phyloP scores from a whole-genome alignment of 345 rosid genomes.

The Mercurialis annua region DNA sequence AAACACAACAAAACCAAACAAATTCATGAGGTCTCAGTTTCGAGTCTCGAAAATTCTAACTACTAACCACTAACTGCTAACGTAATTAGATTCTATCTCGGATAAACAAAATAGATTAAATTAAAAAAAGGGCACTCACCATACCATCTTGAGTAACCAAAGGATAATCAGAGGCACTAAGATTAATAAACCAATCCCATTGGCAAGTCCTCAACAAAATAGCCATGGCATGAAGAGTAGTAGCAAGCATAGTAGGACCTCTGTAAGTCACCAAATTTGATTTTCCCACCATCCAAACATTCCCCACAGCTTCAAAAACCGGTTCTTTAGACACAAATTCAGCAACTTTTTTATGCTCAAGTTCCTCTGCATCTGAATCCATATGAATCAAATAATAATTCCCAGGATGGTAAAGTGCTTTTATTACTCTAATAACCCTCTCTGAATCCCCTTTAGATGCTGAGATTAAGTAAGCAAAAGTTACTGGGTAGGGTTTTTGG shows the following conservation, averaged over 20 bases:
- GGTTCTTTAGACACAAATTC: slow-evolving; percentile 53
- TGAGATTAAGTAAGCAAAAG: slow-evolving; percentile 78
- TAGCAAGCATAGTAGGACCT: slow-evolving; percentile 88
- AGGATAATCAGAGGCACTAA: slow-evolving; percentile 97
- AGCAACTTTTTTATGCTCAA: slow-evolving; percentile 57
- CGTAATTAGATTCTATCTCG: neutral
- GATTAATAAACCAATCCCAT: slow-evolving; percentile 98
- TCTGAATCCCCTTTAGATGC: slow-evolving; percentile 69
- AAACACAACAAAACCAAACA: too few species aligned
- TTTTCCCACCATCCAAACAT: slow-evolving; percentile 77
- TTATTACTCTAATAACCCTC: slow-evolving; percentile 54
- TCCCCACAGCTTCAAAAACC: slow-evolving; percentile 49
- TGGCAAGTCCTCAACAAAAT: slow-evolving; percentile 64
- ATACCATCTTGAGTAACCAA: slow-evolving; percentile 93
- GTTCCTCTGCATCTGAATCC: slow-evolving; percentile 53
- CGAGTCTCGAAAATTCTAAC: too few species aligned
- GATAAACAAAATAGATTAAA: neutral
- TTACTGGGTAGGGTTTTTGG: slow-evolving; percentile 48
- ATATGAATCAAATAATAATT: slow-evolving; percentile 77
- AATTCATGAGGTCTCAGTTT: too few species aligned
- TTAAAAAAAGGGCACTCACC: slow-evolving; percentile 60
- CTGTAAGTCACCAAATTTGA: slow-evolving; percentile 83
- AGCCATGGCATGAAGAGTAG: slow-evolving; percentile 85
- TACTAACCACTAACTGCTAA: too few species aligned
- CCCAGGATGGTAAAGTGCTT: slow-evolving; percentile 74